phyloP scores from a whole-genome alignment of 768 basidiomycete genomes.

The Rubroboletus satanas region DNA sequence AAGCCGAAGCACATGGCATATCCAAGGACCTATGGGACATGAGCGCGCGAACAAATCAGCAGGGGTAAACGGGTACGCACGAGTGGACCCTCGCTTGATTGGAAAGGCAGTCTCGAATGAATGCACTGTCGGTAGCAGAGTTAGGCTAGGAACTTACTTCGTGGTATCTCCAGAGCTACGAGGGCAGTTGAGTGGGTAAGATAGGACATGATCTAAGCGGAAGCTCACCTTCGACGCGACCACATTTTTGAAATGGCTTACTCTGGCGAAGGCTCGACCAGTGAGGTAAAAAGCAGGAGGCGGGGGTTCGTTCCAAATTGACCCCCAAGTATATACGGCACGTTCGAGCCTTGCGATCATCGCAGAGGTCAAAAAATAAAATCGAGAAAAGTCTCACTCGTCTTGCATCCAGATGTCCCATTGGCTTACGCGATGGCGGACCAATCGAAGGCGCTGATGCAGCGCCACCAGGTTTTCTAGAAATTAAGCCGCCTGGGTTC shows the following conservation, averaged over 20 bases:
- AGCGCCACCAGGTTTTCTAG: background rate
- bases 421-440: background rate
- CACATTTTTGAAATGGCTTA: background rate
- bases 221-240: background rate
- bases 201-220: background rate
- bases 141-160: background rate
- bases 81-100: conserved; percentile 6
- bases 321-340: background rate
- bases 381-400: background rate
- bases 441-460: too few relatives aligned
- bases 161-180: background rate
- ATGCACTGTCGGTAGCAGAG: background rate
- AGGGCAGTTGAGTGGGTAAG: background rate
- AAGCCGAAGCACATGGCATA: background rate
- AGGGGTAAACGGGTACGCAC: background rate
- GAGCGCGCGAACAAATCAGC: background rate
- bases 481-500: background rate
- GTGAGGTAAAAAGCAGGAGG: background rate
- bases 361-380: background rate
- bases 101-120: background rate
- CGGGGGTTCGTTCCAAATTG: too few relatives aligned
- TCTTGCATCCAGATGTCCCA: too few relatives aligned
- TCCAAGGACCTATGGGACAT: background rate
- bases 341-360: background rate
- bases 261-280: background rate